Evolutionary conservation across 345 rosid species (phyloP), one percentile per base, ranked within the genome.

Genomic region (Lumnitzera littorea): DNA sequence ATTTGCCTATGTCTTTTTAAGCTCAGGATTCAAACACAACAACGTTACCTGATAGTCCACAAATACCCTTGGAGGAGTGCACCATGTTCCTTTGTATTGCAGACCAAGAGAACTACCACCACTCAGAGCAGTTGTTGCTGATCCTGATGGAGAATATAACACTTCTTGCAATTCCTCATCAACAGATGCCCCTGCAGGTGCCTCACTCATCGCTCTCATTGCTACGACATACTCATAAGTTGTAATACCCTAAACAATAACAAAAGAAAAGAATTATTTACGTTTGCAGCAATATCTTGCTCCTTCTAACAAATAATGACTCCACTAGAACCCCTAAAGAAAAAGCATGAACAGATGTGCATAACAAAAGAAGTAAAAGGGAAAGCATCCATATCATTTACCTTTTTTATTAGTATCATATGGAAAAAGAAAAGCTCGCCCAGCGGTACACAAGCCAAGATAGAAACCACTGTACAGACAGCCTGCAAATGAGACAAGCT

Each of bases 401-500:
- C 99, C 91, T 94, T 94, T 83, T 88, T 80, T 51, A 94, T 87
- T 67, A 94, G 82, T 67, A 94, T 80, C 74, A 94, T 61, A 83
- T 94, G 99, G 82, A 94, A 94, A 77, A 94, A 88, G 82, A 94
- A 84, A 61, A 94, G 97, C 80, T 94, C 99, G 54, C 91, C 90
- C 67, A 94, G 50, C 46, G 97, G 99, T 48, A 94, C 62, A 69
- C 95, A 86, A 31, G 99, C 99, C 62, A 94, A 77, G 66, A 94
- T 67, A 15, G 99, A 88, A 76, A 94, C 96, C 59, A 74, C 83
- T 46, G 97, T 87, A 76, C 99, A 90, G 23, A 94, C 74, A 65
- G 85, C 83, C 97, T 94, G 72, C 78, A 76, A 9, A 46, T 65
- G 57, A 48, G 51, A 48, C 68, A 59, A 75, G 51, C 68, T 47